phyloP scores from a whole-genome alignment of 768 basidiomycete genomes.

The Tricholoma bakamatsutake region DNA sequence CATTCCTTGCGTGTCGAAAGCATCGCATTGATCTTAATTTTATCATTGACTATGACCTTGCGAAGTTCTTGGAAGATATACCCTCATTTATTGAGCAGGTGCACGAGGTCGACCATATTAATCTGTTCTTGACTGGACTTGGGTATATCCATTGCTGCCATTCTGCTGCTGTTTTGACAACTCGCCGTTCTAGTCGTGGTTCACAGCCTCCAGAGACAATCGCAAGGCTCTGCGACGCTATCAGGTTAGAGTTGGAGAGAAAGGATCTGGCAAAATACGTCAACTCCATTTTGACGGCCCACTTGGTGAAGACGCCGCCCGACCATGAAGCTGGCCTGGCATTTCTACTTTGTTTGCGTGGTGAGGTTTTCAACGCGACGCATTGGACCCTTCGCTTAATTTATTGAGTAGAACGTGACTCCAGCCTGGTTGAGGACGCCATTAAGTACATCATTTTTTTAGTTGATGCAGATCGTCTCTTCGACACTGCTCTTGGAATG shows the following conservation, averaged over 20 bases:
- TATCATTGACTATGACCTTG: conserved; percentile 78
- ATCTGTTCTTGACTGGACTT: conserved; percentile 82
- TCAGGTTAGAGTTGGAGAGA: conserved; percentile 66
- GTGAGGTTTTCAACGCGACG: conserved; percentile 30
- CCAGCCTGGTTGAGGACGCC: conserved; percentile 86
- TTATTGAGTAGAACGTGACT: conserved; percentile 39
- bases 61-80: conserved; percentile 57
- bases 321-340: conserved; percentile 84
- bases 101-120: conserved; percentile 85
- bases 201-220: conserved; percentile 52
- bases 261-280: conserved; percentile 74
- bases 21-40: conserved; percentile 90
- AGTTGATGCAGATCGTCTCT: conserved; percentile 85
- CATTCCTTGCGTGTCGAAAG: conserved; percentile 87
- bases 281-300: conserved; percentile 87
- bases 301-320: conserved; percentile 87
- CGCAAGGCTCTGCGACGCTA: conserved; percentile 66
- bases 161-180: conserved; percentile 4
- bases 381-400: conserved; percentile 14
- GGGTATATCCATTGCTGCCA: conserved; percentile 46
- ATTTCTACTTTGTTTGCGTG: conserved; percentile 70
- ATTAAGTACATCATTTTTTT: conserved; percentile 99
- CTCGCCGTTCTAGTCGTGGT: conserved; percentile 45
- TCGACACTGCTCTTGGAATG: conserved; percentile 96
- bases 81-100: conserved; percentile 77